Evolutionary conservation across 2,329 filamentous ascomycete species (phyloP), one percentile per base, ranked within the genome.

Genomic region (Aureobasidium namibiae): DNA sequence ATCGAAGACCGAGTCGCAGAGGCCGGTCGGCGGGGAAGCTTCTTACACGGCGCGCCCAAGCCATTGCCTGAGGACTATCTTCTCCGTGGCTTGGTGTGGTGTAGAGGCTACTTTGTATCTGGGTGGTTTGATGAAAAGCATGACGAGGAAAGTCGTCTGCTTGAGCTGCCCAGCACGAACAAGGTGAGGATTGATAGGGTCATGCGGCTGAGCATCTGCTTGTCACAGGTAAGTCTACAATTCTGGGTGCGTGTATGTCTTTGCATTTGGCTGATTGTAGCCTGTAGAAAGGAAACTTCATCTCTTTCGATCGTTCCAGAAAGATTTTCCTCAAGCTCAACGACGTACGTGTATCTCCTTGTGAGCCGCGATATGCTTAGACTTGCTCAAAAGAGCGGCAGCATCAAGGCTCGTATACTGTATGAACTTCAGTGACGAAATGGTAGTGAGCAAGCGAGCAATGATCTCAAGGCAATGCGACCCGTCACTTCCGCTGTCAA

Each of bases 61-160:
- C 86, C 87, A 0, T 68, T 90, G 0, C 85, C 86, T 0, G 88
- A 90, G 50, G 88, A 91, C 61, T 89, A 83, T 63, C 77, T 81
- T 0, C 78, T 89, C 59, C 77, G 85, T 1, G 87, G 87, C 0
- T 73, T 88, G 1, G 68, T 84, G 1, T 89, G 83, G 75, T 75
- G 79, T 0, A 76, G 83, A 2, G 74, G 76, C 11, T 86, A 86
- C 59, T 85, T 82, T 56, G 84, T 85, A 0, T 59, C 70, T 0
- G 72, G 76, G 0, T 88, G 82, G 81, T 89, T 89, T 65, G 76
- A 78, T 9, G 77, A 79, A 1, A 79, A 80, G 60, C 76, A 84
- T 5, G 85, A 88, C 26, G 85, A 88, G n/a, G 83, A 87, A 11
- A 85, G 88, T 61, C 80, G 84, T 42, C 80, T 79, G 16, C 80